Evolutionary conservation across 495 filamentous ascomycete genomes (phyloP).

Genomic region (Alectoria sarmentosa): DNA sequence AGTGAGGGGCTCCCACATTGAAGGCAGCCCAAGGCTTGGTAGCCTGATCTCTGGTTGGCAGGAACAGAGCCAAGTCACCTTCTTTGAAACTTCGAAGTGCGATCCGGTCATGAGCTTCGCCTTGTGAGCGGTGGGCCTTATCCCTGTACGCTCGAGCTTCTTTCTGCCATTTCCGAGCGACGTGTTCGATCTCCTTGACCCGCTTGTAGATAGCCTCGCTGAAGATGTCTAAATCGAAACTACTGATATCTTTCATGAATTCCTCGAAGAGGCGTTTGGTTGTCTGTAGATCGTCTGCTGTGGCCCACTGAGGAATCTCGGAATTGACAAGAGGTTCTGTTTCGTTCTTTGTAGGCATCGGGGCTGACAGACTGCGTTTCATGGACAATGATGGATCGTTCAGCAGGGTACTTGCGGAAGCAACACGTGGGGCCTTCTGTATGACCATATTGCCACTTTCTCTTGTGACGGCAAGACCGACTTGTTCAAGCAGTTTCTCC

Average conservation of each 20-base stretch:
- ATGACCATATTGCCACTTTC: conserved; percentile 68
- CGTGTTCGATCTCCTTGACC: conserved; percentile 80
- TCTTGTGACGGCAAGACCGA: conserved; percentile 74
- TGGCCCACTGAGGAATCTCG: conserved; percentile 70
- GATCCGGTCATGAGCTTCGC: conserved; percentile 92
- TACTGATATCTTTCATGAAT: conserved; percentile 60
- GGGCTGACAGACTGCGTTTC: conserved; percentile 31
- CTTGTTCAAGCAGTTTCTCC: conserved; percentile 68
- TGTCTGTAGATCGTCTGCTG: conserved; percentile 53
- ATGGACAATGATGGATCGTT: conserved; percentile 51
- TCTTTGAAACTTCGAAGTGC: conserved; percentile 96
- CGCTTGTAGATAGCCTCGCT: conserved; percentile 76
- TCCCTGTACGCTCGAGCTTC: conserved; percentile 84
- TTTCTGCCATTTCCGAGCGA: conserved; percentile 83
- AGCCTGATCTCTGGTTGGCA: conserved; percentile 88
- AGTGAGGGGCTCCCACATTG: conserved; percentile 94
- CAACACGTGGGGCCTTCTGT: conserved; percentile 64
- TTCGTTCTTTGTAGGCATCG: conserved; percentile 30
- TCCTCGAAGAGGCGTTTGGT: conserved; percentile 64
- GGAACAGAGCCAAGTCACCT: conserved; percentile 90
- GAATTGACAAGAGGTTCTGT: conserved; percentile 48
- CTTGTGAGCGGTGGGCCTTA: conserved; percentile 73
- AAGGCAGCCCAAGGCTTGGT: conserved; percentile 97
- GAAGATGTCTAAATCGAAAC: conserved; percentile 77
- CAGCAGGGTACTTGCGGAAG: conserved; percentile 54